Conservation (phyloP, 345 rosid genomes). For the Microthlaspi erraticum region DNA sequence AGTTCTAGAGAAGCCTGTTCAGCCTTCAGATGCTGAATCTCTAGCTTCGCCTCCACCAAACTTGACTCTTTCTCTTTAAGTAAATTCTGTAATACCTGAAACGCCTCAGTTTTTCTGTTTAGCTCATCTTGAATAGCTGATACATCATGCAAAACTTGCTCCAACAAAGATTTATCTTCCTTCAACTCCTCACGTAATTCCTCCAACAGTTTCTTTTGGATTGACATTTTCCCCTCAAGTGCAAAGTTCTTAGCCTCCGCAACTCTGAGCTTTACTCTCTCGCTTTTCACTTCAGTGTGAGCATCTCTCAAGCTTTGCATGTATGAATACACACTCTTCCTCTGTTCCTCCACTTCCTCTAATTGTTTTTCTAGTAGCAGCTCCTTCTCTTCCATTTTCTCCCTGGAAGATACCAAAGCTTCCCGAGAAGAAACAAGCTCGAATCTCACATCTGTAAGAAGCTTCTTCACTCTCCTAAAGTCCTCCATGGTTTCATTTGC, state of each 20-base stretch:
- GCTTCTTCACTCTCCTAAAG: constrained; percentile 71
- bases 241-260: constrained; percentile 70
- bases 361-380: constrained; percentile 53
- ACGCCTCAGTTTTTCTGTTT: constrained; percentile 54
- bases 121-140: constrained; percentile 58
- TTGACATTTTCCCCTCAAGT: constrained; percentile 58
- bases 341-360: constrained; percentile 70
- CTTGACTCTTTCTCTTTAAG: constrained; percentile 68
- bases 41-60: constrained; percentile 82
- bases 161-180: constrained; percentile 59
- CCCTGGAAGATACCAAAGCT: constrained; percentile 65
- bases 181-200: constrained; percentile 59
- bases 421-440: constrained; percentile 74
- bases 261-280: constrained; percentile 68
- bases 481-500: constrained; percentile 62
- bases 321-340: constrained; percentile 58
- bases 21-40: constrained; percentile 77
- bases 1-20: constrained; percentile 73
- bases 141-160: constrained; percentile 59
- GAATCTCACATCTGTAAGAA: constrained; percentile 70
- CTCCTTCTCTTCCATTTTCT: constrained; percentile 70
- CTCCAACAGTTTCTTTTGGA: constrained; percentile 58
- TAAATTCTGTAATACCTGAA: constrained; percentile 57
- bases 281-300: constrained; percentile 71
- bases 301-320: constrained; percentile 71